phyloP scores from a whole-genome alignment of 1,284 basidiomycete species.

The Fomes fomentarius region DNA sequence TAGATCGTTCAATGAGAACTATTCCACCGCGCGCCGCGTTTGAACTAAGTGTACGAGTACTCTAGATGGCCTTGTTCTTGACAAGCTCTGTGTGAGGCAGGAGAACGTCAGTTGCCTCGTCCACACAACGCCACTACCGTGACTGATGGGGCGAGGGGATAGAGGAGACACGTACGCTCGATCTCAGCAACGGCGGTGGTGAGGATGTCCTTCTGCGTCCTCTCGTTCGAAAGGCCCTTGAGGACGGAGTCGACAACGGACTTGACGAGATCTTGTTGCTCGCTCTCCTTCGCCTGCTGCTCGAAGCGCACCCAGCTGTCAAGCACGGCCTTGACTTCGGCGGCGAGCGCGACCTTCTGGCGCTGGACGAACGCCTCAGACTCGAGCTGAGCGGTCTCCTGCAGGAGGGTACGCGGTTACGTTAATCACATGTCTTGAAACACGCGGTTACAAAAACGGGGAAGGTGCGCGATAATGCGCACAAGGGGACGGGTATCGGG shows the following conservation, averaged over 20 bases:
- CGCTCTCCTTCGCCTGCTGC: conserved; percentile 94
- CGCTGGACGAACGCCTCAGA: conserved; percentile 88
- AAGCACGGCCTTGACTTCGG: conserved; percentile 93
- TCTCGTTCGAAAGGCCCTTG: conserved; percentile 85
- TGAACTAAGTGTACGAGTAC: no score
- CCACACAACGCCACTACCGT: conserved; percentile 16
- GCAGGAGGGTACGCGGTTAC: no score
- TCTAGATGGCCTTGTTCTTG: conserved; percentile 70
- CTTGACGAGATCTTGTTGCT: conserved; percentile 92
- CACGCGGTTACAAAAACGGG: no score
- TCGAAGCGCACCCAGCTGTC: conserved; percentile 99
- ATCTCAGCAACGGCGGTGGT: conserved; percentile 86
- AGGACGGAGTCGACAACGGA: conserved; percentile 87
- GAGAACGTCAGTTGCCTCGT: neutral
- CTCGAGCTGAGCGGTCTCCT: conserved; percentile 95
- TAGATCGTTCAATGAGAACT: no score
- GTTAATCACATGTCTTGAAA: no score
- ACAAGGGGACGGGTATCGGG: neutral
- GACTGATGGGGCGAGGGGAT: neutral
- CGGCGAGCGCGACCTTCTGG: conserved; percentile 86
- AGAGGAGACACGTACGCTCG: conserved; percentile 79
- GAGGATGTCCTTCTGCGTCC: conserved; percentile 92
- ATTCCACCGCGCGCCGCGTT: no score
- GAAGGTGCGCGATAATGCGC: neutral
- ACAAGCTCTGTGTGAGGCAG: conserved; percentile 63